Evolutionary conservation across 768 basidiomycete species (phyloP).

Genomic region (Gymnopilus junonius): DNA sequence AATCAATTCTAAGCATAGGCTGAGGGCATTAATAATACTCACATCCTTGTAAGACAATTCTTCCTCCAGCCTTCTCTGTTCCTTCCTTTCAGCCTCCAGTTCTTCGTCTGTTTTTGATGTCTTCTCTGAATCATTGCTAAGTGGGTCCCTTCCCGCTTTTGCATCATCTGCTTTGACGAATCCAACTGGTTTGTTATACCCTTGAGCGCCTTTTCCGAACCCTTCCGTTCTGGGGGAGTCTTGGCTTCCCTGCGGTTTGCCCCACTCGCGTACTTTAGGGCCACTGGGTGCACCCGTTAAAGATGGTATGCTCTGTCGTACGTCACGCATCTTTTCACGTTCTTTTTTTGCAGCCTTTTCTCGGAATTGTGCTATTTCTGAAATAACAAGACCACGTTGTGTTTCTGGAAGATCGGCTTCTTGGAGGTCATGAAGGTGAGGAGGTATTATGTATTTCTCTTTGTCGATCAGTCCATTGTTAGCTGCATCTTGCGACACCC

Average conservation of each 20-base stretch:
- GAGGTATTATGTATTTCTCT: slow-evolving; percentile 89
- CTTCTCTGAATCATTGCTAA: slow-evolving; percentile 37
- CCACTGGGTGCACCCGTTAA: slow-evolving; percentile 62
- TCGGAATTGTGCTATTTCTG: slow-evolving; percentile 95
- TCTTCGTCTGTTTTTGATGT: slow-evolving; percentile 84
- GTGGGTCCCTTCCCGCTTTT: slow-evolving; percentile 31
- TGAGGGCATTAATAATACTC: slow-evolving; percentile 38
- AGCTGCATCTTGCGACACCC: slow-evolving; percentile 73
- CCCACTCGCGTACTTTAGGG: slow-evolving; percentile 82
- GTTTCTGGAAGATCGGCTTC: slow-evolving; percentile 98
- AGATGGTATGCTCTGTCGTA: slow-evolving; percentile 58
- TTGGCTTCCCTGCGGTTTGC: slow-evolving; percentile 57
- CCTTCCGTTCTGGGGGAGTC: slow-evolving; percentile 47
- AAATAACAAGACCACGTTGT: slow-evolving; percentile 88
- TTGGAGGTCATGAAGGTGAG: slow-evolving; percentile 95
- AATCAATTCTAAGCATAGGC: slow-evolving; percentile 10
- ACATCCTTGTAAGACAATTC: slow-evolving; percentile 89
- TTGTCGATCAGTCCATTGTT: slow-evolving; percentile 77
- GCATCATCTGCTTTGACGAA: slow-evolving; percentile 77
- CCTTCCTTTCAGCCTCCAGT: slow-evolving; percentile 80
- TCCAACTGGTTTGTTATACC: slow-evolving; percentile 77
- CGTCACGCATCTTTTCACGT: slow-evolving; percentile 85
- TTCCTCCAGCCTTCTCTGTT: slow-evolving; percentile 75
- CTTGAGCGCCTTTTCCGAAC: slow-evolving; percentile 71
- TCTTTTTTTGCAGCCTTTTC: slow-evolving; percentile 93